These are phyloP conservation scores for Carpinus viminea DNA, from an alignment of 306 rosid species.

Conservation along the genomic window DNA sequence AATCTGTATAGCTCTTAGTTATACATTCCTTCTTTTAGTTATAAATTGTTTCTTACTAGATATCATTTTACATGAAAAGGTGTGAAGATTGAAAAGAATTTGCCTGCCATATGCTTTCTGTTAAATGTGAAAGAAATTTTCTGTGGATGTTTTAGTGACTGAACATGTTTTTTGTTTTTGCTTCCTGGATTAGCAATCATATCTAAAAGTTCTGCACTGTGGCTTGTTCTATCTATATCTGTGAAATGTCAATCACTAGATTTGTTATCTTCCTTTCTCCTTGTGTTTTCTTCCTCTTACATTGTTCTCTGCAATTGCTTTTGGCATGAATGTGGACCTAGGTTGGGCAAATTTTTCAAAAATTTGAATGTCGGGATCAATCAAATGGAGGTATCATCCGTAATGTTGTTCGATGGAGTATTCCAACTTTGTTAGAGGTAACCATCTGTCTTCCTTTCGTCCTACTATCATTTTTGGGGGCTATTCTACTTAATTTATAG, in stretches of 20 bases:
- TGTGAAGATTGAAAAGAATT: slow-evolving; percentile 2
- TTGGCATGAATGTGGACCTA: slow-evolving; percentile 31
- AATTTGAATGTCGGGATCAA: slow-evolving; percentile 73
- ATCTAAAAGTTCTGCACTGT: slow-evolving; percentile 6
- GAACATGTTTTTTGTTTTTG: slow-evolving; percentile 1
- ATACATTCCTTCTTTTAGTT: not conserved
- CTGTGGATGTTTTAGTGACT: slow-evolving; percentile 6
- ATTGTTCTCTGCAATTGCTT: slow-evolving; percentile 10
- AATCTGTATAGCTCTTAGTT: not conserved
- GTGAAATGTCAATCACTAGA: not conserved
- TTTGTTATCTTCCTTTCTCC: not conserved
- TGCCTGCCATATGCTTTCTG: slow-evolving; percentile 18
- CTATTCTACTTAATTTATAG: slow-evolving; percentile 7
- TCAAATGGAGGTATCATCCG: slow-evolving; percentile 61
- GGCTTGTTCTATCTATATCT: not conserved
- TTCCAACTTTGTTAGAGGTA: slow-evolving; percentile 83
- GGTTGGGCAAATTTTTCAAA: slow-evolving; percentile 95
- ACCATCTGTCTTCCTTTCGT: slow-evolving; percentile 20
- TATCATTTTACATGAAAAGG: not conserved
- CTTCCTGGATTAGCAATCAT: not conserved
- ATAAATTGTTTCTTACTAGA: slow-evolving; percentile 12
- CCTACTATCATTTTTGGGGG: slow-evolving; percentile 4
- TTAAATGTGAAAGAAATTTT: slow-evolving; percentile 4
- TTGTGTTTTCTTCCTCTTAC: not conserved
- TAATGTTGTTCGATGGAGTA: slow-evolving; percentile 89